Evolutionary conservation across 306 rosid genomes (phyloP).

Genomic region (Cyamopsis tetragonoloba): DNA sequence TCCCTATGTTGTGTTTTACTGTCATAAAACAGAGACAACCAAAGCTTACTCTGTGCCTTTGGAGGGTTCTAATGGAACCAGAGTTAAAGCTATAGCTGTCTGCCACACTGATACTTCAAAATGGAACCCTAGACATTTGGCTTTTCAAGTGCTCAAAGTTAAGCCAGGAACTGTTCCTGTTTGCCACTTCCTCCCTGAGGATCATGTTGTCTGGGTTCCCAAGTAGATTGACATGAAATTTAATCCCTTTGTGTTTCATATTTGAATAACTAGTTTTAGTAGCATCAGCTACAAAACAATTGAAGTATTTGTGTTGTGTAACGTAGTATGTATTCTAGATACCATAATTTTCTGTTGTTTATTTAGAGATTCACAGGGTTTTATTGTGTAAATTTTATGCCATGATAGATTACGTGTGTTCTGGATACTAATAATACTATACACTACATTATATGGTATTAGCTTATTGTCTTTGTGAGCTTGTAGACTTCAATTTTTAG

Average conservation of each 20-base stretch:
- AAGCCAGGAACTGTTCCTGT: slow-evolving; percentile 72
- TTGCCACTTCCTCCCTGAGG: slow-evolving; percentile 86
- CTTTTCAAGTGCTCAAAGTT: slow-evolving; percentile 70
- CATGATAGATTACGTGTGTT: background rate
- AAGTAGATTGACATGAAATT: slow-evolving; percentile 16
- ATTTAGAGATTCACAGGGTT: background rate
- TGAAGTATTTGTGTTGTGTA: background rate
- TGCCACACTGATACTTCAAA: slow-evolving; percentile 72
- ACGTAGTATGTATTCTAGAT: background rate
- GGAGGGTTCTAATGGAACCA: slow-evolving; percentile 47
- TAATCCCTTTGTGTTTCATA: background rate
- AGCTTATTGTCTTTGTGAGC: no score
- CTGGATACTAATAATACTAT: background rate
- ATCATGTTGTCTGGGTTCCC: slow-evolving; percentile 74
- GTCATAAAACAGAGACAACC: slow-evolving; percentile 49
- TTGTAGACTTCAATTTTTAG: no score
- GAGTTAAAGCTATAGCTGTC: slow-evolving; percentile 59
- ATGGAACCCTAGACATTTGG: slow-evolving; percentile 89
- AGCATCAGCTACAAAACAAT: background rate
- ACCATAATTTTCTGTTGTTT: background rate
- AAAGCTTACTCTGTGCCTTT: slow-evolving; percentile 49
- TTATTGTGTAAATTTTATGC: background rate
- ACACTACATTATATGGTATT: no score
- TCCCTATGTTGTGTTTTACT: slow-evolving; percentile 70
- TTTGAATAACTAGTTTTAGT: slow-evolving; percentile 11